A percentile compares a stretch with the other conserved stretches of the same genome.
phyloP scores from a whole-genome alignment of 345 rosid genomes.

The Camelina laxa region DNA sequence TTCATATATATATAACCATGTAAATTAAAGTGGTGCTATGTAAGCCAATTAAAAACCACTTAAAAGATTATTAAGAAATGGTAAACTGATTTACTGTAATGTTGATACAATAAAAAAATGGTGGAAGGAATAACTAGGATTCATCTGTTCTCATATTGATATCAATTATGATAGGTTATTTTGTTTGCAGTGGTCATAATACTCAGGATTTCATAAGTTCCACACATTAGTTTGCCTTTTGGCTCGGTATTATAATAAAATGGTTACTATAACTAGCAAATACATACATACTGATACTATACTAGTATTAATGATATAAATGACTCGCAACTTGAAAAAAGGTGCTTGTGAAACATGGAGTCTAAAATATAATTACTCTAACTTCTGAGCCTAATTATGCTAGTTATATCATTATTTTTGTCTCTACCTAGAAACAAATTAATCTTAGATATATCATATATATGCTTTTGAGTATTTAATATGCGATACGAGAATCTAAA shows the following conservation, averaged over 20 bases:
- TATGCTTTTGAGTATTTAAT: background rate
- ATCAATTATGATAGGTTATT: no score
- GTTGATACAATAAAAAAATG: no score
- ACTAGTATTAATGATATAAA: background rate
- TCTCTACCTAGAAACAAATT: conserved; percentile 8
- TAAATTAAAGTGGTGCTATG: no score
- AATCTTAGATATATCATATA: background rate
- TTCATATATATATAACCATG: no score
- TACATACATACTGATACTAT: no score
- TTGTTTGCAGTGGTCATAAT: no score
- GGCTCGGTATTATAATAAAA: no score
- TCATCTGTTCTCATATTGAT: no score
- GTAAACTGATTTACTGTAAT: background rate
- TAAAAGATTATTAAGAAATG: background rate
- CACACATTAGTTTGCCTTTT: no score
- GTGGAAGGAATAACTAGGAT: background rate
- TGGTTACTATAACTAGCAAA: no score
- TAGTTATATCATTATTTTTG: background rate
- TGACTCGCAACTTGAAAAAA: background rate
- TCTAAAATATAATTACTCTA: background rate
- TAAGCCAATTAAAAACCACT: background rate
- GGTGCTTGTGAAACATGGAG: conserved; percentile 12
- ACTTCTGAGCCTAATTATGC: background rate
- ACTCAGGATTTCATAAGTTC: no score
- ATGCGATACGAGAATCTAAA: conserved; percentile 20